These are phyloP conservation scores for Trypanosoma mega DNA, from an alignment of 208 protist genomes.

Conservation along the genomic window DNA sequence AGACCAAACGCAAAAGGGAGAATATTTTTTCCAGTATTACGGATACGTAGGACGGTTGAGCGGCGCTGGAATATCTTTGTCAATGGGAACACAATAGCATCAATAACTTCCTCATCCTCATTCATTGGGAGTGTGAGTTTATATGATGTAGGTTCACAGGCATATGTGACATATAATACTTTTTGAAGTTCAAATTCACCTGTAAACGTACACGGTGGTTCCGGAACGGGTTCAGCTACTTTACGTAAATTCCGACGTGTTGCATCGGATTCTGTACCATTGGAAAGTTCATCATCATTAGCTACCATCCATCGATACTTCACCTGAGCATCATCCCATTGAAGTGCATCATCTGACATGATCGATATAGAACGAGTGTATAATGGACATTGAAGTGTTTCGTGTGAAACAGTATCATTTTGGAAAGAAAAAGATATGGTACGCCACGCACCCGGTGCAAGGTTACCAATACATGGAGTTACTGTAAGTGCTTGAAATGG, in stretches of 20 bases:
- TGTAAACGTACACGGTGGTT: slow-evolving; percentile 56
- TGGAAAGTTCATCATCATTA: slow-evolving; percentile 12
- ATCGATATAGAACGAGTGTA: slow-evolving; percentile 27
- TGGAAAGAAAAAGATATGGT: slow-evolving; percentile 48
- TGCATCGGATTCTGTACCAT: slow-evolving; percentile 19
- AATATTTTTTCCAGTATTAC: slow-evolving; percentile 82
- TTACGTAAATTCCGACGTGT: slow-evolving; percentile 63
- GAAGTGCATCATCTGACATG: slow-evolving; percentile 23
- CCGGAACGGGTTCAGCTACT: slow-evolving; percentile 70
- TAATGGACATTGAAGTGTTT: slow-evolving; percentile 27
- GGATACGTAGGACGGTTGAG: slow-evolving; percentile 67
- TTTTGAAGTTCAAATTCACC: slow-evolving; percentile 41
- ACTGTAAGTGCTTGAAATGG: slow-evolving; percentile 14
- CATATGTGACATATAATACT: slow-evolving; percentile 59
- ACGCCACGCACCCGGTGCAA: slow-evolving; percentile 48
- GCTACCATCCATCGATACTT: slow-evolving; percentile 57
- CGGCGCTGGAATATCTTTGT: slow-evolving; percentile 96
- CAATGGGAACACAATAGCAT: slow-evolving; percentile 70
- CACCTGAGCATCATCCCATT: slow-evolving; percentile 73
- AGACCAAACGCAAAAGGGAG: slow-evolving; percentile 79
- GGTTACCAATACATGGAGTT: slow-evolving; percentile 53
- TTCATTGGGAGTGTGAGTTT: slow-evolving; percentile 39
- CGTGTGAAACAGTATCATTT: slow-evolving; percentile 21
- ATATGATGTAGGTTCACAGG: slow-evolving; percentile 69
- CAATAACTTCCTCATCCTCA: slow-evolving; percentile 26